Evolutionary conservation across 257 asterid species (phyloP).

Genomic region (Solanum okadae): DNA sequence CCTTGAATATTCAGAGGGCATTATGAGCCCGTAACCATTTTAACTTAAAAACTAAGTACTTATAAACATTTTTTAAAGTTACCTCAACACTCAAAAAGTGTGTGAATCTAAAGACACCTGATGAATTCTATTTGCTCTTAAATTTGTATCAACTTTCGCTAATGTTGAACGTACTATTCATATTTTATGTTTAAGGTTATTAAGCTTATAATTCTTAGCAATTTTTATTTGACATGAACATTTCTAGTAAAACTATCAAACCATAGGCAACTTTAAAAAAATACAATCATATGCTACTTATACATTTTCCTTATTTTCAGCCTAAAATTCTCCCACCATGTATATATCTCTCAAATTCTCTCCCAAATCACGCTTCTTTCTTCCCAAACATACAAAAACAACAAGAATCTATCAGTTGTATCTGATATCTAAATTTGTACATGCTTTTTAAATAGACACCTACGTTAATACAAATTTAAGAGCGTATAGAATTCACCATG

Average conservation of each 20-base stretch:
- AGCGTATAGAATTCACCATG: not conserved
- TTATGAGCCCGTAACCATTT: not conserved
- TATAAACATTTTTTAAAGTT: not conserved
- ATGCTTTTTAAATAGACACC: not conserved
- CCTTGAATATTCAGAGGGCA: not conserved
- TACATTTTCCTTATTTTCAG: not conserved
- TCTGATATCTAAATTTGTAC: no score
- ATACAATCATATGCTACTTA: not conserved
- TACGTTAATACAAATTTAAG: no score
- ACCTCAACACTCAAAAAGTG: not conserved
- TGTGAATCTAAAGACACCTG: not conserved
- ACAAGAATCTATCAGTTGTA: not conserved
- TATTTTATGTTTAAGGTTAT: no score
- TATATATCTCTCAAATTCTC: not conserved
- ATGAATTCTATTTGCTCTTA: not conserved
- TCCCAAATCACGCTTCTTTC: not conserved
- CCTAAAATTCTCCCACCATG: not conserved
- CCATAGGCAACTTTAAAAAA: not conserved
- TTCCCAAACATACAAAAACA: not conserved
- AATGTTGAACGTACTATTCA: not conserved
- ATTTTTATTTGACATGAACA: not conserved
- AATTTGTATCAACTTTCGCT: not conserved
- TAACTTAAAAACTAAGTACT: no score
- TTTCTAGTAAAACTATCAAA: not conserved
- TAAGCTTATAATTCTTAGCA: not conserved